Base-by-base conservation (phyloP, 495 filamentous ascomycete genomes). In the Penicillium riverlandense region DNA sequence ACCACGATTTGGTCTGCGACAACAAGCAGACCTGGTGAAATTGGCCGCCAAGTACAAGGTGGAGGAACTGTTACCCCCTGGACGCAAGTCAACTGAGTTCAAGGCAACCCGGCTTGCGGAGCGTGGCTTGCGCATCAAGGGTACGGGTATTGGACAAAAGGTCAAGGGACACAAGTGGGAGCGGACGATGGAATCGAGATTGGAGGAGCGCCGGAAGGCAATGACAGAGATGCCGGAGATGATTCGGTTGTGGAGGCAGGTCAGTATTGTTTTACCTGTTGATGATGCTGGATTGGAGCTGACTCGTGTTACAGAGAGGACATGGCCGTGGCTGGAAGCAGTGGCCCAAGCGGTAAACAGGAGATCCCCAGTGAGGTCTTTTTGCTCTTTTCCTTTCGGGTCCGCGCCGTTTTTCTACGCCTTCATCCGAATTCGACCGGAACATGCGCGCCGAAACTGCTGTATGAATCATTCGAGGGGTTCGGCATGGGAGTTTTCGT, bases 141-240 rank as follows among this genome's bases (percentile, higher is more conserved):
- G 90, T 52, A 96, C 92, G 12, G 88, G 91, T 72, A 78, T 88
- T 47, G 90, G 89, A n/a, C 78, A 94, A 72, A 80, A 78, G 62
- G 90, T 95, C 52, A 96, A 96, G 81, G 92, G 92, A 57, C 88
- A 96, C 67, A 75, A 77, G 61, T 87, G 87, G 80, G 92, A 98
- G 76, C 79, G 92, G 65, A 86, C 82, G 50, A 69, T 96, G 74
- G 83, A 85, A 69, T 70, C 75, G 38, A 79, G 85, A 63, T 76
- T 97, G 72, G 90, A 95, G 63, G 80, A 84, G 71, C 79, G 90
- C 62, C 84, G 82, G 75, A 75, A 86, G 65, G 92, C 92, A 41
- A 97, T 98, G 90, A 59, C 87, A 70, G 82, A 79, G 45, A 98
- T 98, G 92, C 88, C 90, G 49, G 75, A 82, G 56, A 78, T 96